A percentile compares a stretch with the other conserved stretches of the same genome.
Conservation (phyloP, 345 rosid species). For the Brassica nigra region DNA sequence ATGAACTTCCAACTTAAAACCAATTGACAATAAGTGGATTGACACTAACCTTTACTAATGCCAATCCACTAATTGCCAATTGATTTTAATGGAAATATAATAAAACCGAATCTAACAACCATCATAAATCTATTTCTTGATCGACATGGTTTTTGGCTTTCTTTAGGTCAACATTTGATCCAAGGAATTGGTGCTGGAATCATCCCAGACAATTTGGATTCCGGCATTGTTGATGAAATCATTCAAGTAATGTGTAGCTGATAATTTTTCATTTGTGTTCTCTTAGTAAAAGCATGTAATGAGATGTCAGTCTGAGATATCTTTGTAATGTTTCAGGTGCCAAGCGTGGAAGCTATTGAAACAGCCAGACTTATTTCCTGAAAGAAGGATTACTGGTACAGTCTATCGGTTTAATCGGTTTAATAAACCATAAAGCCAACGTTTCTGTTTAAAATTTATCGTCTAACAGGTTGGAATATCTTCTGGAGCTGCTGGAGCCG, state of each 20-base stretch:
- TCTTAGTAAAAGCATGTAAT: neutral
- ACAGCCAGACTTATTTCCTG: conserved; percentile 55
- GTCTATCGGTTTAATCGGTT: neutral
- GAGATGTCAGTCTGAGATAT: neutral
- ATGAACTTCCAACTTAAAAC: too few species aligned
- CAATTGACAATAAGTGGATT: too few species aligned
- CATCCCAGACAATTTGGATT: conserved; percentile 45
- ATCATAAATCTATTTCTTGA: neutral
- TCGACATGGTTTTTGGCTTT: neutral
- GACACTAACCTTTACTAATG: too few species aligned
- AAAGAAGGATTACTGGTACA: conserved; percentile 65
- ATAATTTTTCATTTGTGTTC: too few species aligned
- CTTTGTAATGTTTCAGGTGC: conserved; percentile 36
- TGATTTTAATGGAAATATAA: too few species aligned
- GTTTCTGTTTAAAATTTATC: neutral
- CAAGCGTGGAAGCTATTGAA: conserved; percentile 55
- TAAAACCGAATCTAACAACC: too few species aligned
- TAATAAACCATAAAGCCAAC: neutral
- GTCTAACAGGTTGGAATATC: conserved; percentile 39
- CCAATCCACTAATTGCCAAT: too few species aligned
- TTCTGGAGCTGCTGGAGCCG: conserved; percentile 42
- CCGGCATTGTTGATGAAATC: conserved; percentile 44
- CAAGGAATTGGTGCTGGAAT: conserved; percentile 54
- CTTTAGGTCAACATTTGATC: conserved; percentile 48
- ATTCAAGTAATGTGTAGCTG: conserved; percentile 42